Conservation (phyloP, 176 grass and related monocot species). For the Pharus latifolius region DNA sequence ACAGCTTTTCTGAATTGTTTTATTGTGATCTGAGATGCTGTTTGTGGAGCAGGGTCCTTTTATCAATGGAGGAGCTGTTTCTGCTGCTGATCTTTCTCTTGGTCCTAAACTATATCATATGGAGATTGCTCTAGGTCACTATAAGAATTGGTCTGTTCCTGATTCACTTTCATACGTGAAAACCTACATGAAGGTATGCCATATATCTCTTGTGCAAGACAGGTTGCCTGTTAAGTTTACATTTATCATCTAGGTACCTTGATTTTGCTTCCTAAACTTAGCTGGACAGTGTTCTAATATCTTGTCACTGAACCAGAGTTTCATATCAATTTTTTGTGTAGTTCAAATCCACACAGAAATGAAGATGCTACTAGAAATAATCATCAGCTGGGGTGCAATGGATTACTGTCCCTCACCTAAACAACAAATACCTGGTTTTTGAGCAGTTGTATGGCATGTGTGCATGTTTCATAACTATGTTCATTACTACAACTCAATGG, state of each 20-base stretch:
- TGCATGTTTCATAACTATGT: neutral
- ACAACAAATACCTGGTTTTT: neutral
- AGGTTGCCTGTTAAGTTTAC: neutral
- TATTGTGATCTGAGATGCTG: neutral
- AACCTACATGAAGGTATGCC: slow-evolving; percentile 73
- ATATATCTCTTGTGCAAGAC: neutral
- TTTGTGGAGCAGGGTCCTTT: slow-evolving; percentile 62
- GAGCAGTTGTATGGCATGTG: slow-evolving; percentile 5
- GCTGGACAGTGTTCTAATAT: too few species aligned
- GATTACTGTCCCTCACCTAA: neutral
- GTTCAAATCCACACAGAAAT: neutral
- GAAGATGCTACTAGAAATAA: neutral
- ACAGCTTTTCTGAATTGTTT: neutral
- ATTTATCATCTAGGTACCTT: neutral
- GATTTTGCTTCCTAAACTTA: neutral
- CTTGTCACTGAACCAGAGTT: neutral
- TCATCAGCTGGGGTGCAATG: neutral
- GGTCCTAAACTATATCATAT: slow-evolving; percentile 87
- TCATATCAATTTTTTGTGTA: neutral
- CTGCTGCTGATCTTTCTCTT: slow-evolving; percentile 72
- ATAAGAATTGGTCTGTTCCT: slow-evolving; percentile 90
- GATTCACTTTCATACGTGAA: slow-evolving; percentile 62
- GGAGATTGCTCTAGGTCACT: slow-evolving; percentile 83
- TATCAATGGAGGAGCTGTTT: slow-evolving; percentile 67
- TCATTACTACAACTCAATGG: neutral